Conservation (phyloP, 768 basidiomycete genomes). For the Naganishia onofrii region DNA sequence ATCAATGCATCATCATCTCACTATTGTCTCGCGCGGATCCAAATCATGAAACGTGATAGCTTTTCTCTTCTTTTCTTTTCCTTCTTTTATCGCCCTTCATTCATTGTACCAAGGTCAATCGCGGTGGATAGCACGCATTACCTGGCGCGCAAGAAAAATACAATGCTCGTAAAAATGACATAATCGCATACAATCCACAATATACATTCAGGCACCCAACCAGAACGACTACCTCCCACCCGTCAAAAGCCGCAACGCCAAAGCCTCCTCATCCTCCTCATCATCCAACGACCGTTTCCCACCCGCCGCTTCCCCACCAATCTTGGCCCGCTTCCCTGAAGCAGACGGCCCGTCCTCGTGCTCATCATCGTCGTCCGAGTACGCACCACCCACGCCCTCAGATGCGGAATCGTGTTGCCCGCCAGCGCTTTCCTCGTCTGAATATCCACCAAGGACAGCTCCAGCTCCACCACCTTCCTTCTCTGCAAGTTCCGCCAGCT, state of each 20-base stretch:
- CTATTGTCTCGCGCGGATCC: slow-evolving; percentile 7
- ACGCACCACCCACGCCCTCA: slow-evolving; percentile 38
- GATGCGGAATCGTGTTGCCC: slow-evolving; percentile 65
- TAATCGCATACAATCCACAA: slow-evolving; percentile 1
- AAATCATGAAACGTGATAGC: neutral
- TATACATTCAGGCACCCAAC: no score
- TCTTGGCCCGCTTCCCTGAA: slow-evolving; percentile 36
- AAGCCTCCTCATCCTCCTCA: slow-evolving; percentile 62
- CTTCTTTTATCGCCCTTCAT: no score
- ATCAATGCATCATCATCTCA: no score
- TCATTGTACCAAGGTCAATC: no score
- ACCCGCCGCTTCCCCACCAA: slow-evolving; percentile 18
- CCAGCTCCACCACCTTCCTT: slow-evolving; percentile 44
- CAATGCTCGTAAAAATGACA: no score
- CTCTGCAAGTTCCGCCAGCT: slow-evolving; percentile 30
- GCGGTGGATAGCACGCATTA: no score
- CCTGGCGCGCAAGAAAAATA: no score
- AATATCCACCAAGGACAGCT: slow-evolving; percentile 54
- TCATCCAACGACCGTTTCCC: slow-evolving; percentile 33
- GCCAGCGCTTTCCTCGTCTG: slow-evolving; percentile 68
- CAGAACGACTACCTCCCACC: slow-evolving; percentile 8
- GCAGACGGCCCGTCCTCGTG: slow-evolving; percentile 41
- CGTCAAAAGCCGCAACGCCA: slow-evolving; percentile 63
- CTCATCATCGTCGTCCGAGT: neutral
- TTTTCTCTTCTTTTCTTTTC: no score